phyloP scores from a whole-genome alignment of 208 protist genomes.

The Leishmania gerbilli region DNA sequence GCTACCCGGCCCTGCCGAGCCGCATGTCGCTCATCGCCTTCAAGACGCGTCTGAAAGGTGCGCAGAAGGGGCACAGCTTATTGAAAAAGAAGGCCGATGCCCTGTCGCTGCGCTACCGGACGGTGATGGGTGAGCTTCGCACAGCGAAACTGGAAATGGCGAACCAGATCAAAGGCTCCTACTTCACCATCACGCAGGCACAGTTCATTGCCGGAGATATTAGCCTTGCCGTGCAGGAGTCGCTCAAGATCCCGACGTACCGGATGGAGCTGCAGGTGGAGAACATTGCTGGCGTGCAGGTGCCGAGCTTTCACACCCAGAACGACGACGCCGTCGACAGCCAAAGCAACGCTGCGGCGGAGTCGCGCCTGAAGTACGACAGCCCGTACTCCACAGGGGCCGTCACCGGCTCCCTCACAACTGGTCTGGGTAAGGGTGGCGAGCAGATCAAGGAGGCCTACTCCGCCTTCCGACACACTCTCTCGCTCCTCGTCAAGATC shows the following conservation, averaged over 20 bases:
- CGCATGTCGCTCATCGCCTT: constrained; percentile 94
- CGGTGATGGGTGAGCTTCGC: constrained; percentile 95
- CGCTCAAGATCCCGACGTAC: constrained; percentile 89
- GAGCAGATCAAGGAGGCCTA: constrained; percentile 94
- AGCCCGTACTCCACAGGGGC: constrained; percentile 11
- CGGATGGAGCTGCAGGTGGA: constrained; percentile 93
- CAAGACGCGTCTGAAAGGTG: constrained; percentile 96
- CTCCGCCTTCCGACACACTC: constrained; percentile 88
- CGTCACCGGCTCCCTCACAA: constrained; percentile 45
- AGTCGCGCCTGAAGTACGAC: constrained; percentile 5
- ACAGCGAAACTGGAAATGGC: constrained; percentile 86
- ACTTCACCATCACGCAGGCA: constrained; percentile 97
- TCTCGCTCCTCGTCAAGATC: constrained; percentile 94
- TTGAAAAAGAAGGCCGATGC: constrained; percentile 99
- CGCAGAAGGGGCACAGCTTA: constrained; percentile 98
- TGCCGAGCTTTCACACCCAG: constrained; percentile 93
- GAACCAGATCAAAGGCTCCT: constrained; percentile 88
- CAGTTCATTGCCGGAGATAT: constrained; percentile 98
- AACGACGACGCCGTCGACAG: constrained; percentile 37
- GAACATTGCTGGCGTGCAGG: constrained; percentile 98
- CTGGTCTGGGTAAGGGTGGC: constrained; percentile 97
- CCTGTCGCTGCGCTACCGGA: constrained; percentile 96
- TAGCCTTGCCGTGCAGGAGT: constrained; percentile 94
- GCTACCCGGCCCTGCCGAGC: constrained; percentile 89
- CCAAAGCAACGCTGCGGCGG: constrained; percentile 7